A percentile compares a stretch with the other conserved stretches of the same genome.
These are phyloP conservation scores for Clarkia xantiana DNA, from an alignment of 345 rosid genomes.

Conservation along the genomic window DNA sequence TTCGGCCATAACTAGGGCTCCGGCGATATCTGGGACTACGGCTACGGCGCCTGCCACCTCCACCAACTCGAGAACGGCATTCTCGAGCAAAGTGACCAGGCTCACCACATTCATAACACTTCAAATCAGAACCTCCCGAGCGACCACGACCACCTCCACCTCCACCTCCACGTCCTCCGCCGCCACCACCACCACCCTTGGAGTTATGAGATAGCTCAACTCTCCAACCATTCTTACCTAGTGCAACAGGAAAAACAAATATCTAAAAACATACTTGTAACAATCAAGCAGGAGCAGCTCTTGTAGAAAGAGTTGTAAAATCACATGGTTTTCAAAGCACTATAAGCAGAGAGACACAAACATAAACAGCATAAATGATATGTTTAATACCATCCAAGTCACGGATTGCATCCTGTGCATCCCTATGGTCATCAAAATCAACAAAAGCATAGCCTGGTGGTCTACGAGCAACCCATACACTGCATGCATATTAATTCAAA, in stretches of 20 bases:
- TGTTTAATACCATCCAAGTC: conserved; percentile 1
- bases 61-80: conserved; percentile 9
- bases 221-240: conserved; percentile 16
- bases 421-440: conserved; percentile 7
- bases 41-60: conserved; percentile 10
- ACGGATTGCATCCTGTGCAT: conserved; percentile 8
- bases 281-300: no score
- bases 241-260: neutral
- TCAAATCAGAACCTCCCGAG: conserved; percentile 15
- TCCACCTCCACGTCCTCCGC: conserved; percentile 8
- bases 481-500: neutral
- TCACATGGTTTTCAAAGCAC: no score
- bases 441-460: conserved; percentile 7
- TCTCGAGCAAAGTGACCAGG: conserved; percentile 16
- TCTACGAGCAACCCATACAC: conserved; percentile 8
- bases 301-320: no score
- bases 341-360: no score
- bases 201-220: conserved; percentile 14
- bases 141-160: conserved; percentile 15
- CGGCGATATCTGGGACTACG: conserved; percentile 13
- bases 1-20: conserved; percentile 14
- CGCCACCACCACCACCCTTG: conserved; percentile 11
- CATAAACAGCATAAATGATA: no score
- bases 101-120: conserved; percentile 16
- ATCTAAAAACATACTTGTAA: no score